A percentile compares a stretch with the other conserved stretches of the same genome.
Conservation (phyloP, 371 early-diverging fungal species). For the Mucor racemosus region DNA sequence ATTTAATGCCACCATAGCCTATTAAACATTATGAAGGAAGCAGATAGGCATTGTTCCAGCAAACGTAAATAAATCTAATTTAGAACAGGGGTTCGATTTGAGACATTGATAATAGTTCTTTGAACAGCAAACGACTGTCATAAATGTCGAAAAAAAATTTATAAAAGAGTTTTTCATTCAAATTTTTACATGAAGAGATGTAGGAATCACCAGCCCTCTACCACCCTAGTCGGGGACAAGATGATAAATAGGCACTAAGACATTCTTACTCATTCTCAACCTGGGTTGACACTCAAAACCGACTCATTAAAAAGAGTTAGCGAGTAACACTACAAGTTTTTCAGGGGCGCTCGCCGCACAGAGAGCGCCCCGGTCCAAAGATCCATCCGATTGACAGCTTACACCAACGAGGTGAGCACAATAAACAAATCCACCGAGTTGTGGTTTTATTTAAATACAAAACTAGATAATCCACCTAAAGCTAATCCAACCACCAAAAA, state of each 20-base stretch:
- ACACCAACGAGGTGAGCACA: neutral
- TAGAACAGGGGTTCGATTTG: too few species aligned
- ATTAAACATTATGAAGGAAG: too few species aligned
- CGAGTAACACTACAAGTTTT: constrained; percentile 40
- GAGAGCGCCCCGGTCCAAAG: constrained; percentile 35
- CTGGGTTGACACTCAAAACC: constrained; percentile 39
- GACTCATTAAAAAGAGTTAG: constrained; percentile 34
- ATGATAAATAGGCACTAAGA: constrained; percentile 33
- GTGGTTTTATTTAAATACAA: constrained; percentile 29
- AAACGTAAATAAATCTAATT: too few species aligned
- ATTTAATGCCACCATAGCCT: too few species aligned
- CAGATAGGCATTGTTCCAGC: too few species aligned
- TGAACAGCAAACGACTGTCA: too few species aligned
- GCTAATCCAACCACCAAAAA: constrained; percentile 70
- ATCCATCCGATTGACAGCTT: neutral
- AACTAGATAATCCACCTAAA: constrained; percentile 64
- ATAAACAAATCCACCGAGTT: neutral
- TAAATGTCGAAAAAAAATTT: too few species aligned
- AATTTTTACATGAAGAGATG: constrained; percentile 9
- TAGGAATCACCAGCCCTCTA: constrained; percentile 38
- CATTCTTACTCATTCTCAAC: constrained; percentile 31
- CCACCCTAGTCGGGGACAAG: constrained; percentile 13
- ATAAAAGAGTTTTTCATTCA: neutral
- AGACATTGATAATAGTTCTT: too few species aligned
- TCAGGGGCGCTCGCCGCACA: constrained; percentile 35